phyloP scores from a whole-genome alignment of 1,284 basidiomycete genomes.

The Heliocybe sulcata region DNA sequence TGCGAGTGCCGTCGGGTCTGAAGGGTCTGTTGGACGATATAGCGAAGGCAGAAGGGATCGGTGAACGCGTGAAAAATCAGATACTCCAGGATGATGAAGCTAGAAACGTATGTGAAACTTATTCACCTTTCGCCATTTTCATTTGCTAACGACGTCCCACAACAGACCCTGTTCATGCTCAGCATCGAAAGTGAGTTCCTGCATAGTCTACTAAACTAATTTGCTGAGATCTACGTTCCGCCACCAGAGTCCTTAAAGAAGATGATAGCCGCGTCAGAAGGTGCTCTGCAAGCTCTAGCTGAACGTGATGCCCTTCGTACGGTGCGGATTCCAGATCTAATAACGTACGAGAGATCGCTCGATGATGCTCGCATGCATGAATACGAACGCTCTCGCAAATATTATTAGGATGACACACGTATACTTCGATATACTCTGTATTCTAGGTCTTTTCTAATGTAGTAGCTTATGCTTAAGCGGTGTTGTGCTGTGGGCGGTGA shows the following conservation, averaged over 20 bases:
- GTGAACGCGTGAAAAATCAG: conserved; percentile 34
- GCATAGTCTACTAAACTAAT: conserved; percentile 1
- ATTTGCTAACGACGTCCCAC: neutral
- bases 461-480: neutral
- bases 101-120: conserved; percentile 26
- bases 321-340: too few species aligned
- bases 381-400: neutral
- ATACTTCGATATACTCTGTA: neutral
- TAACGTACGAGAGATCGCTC: neutral
- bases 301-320: conserved; percentile 29
- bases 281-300: conserved; percentile 28
- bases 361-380: neutral
- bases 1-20: conserved; percentile 29
- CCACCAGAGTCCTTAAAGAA: conserved; percentile 30
- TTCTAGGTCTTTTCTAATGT: neutral
- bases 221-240: neutral
- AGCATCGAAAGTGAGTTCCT: conserved; percentile 43
- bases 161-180: conserved; percentile 41
- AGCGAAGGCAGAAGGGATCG: conserved; percentile 27
- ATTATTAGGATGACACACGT: neutral
- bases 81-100: conserved; percentile 41
- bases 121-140: neutral
- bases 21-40: conserved; percentile 40
- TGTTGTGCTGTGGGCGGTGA: too few species aligned
- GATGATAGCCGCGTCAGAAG: conserved; percentile 35